Evolutionary conservation across 2,329 filamentous ascomycete genomes (phyloP).

Genomic region (Corynespora cassiicola): DNA sequence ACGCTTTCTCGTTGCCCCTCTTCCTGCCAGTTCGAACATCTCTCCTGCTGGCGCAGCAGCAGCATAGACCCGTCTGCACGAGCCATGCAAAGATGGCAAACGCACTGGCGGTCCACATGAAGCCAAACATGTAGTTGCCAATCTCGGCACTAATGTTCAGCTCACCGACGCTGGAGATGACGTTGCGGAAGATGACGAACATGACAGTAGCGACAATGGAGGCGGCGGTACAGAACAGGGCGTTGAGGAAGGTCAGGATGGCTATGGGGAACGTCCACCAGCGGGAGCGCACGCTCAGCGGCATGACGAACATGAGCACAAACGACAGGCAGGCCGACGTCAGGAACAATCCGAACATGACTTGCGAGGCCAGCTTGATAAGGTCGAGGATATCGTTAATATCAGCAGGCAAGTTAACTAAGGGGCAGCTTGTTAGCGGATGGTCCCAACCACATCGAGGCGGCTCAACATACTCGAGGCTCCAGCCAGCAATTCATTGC

Average conservation of each 20-base stretch:
- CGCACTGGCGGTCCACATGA: conserved; percentile 84
- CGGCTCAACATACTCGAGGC: conserved; percentile 67
- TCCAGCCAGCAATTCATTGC: conserved; percentile 79
- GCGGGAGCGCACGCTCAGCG: conserved; percentile 58
- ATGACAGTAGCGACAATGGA: conserved; percentile 82
- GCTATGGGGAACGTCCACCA: conserved; percentile 71
- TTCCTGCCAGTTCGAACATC: conserved; percentile 59
- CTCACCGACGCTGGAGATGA: conserved; percentile 71
- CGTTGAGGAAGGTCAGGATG: conserved; percentile 71
- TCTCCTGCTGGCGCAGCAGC: conserved; percentile 70
- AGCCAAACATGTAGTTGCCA: conserved; percentile 78
- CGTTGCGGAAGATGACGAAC: conserved; percentile 80
- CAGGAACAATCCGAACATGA: conserved; percentile 92
- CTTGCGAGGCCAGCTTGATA: conserved; percentile 74
- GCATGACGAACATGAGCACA: conserved; percentile 72
- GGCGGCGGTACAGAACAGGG: conserved; percentile 72
- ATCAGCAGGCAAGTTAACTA: conserved; percentile 76
- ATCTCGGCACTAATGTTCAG: conserved; percentile 78
- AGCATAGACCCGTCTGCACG: conserved; percentile 78
- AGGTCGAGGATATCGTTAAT: conserved; percentile 77
- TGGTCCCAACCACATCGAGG: neutral
- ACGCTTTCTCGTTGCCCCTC: conserved; percentile 48
- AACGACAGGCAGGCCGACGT: conserved; percentile 73
- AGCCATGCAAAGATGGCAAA: conserved; percentile 72
- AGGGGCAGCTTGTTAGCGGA: conserved; percentile 9